Conservation (phyloP, 78 protist genomes). For the Salpingoeca rosetta region DNA sequence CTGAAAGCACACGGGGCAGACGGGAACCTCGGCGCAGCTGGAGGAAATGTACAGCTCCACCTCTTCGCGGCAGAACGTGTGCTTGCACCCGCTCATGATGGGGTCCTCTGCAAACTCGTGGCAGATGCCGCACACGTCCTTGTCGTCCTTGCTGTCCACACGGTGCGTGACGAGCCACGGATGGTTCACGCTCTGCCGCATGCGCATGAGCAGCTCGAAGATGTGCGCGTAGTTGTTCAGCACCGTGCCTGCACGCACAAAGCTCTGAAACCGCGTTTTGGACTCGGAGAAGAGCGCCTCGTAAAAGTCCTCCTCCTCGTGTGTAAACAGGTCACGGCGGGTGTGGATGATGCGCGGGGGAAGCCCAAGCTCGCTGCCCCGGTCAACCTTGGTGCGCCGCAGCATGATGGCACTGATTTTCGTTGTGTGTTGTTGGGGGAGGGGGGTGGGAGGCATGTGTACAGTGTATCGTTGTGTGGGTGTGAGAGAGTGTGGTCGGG, state of each 20-base stretch:
- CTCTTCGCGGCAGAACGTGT: slow-evolving; percentile 45
- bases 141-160: background rate
- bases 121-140: slow-evolving; percentile 35
- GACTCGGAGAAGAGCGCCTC: slow-evolving; percentile 29
- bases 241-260: slow-evolving; percentile 6
- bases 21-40: background rate
- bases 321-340: slow-evolving; percentile 3
- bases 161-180: slow-evolving; percentile 39
- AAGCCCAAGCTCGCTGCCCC: slow-evolving; percentile 21
- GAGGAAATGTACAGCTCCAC: slow-evolving; percentile 11
- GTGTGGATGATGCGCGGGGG: slow-evolving; percentile 26
- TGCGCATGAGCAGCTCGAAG: slow-evolving; percentile 47
- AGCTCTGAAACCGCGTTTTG: slow-evolving; percentile 9
- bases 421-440: too few relatives aligned
- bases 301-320: slow-evolving; percentile 54
- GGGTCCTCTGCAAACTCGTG: slow-evolving; percentile 27
- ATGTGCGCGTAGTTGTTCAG: slow-evolving; percentile 61
- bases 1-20: slow-evolving; percentile 34
- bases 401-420: slow-evolving; percentile 20
- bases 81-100: slow-evolving; percentile 28
- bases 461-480: too few relatives aligned
- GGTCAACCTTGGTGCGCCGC: slow-evolving; percentile 49
- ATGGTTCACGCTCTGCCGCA: slow-evolving; percentile 42
- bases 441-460: too few relatives aligned
- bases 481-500: too few relatives aligned